Evolutionary conservation across 306 rosid species (phyloP), one percentile per base, ranked within the genome.

Genomic region (Gleditsia sinensis): DNA sequence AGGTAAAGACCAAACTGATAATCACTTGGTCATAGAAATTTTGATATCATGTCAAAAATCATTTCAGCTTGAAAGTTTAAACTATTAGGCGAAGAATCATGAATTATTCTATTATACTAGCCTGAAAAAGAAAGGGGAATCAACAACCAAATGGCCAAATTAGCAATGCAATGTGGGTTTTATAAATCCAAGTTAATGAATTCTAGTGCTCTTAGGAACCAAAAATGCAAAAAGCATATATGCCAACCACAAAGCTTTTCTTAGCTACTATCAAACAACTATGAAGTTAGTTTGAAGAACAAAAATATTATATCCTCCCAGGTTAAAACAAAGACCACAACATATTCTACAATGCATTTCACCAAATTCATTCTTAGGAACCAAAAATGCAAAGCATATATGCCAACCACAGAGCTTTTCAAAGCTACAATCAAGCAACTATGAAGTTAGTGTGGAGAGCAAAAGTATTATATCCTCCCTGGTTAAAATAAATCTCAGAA

Each of bases 401-500:
- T 58, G 42, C 25, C 66, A 59, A 59, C 43, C 66, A 59, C 3
- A 33, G 49, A 33, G 49, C 32, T 62, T 36, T 20, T 49, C 46
- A 10, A 16, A 6, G 21, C 34, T 23, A 34, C 23, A 17, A 53
- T 24, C 43, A 69, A 73, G 46, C 58, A 49, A 50, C 2, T 25
- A 11, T 37, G 3, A 17, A 45, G 49, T 50, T 40, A 9, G 49
- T 32, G 68, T 43, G 36, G 63, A 51, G 45, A 25, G 16, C 19
- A n/a, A 21, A 7, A 74, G 39, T 21, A 67, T 42, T 58, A 69
- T 32, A 67, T 67, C 36, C 25, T 48, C 34, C 67, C 57, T 14
- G 30, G 43, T 57, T 39, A 36, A 61, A 61, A 61, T 2, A 61
- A 61, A 61, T 9, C 1, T 42, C 30, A 36, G 48, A 36, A 36